These are phyloP conservation scores for Stemphylium beticola DNA, from an alignment of 2,329 filamentous ascomycete species.

Conservation along the genomic window DNA sequence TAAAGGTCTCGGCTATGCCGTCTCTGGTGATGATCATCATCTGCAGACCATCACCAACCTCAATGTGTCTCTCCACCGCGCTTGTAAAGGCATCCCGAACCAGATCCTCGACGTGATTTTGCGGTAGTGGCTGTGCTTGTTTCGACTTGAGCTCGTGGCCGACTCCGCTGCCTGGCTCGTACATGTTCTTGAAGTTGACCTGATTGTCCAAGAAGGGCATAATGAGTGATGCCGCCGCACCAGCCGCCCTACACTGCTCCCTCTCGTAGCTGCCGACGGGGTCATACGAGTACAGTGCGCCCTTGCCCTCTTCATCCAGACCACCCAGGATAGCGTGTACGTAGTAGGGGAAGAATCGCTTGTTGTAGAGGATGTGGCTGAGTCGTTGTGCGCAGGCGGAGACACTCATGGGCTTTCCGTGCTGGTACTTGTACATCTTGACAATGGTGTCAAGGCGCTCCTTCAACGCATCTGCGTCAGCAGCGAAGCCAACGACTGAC, in stretches of 20 bases:
- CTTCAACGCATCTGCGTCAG: constrained; percentile 91
- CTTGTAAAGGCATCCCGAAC: constrained; percentile 98
- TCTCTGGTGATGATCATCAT: constrained; percentile 90
- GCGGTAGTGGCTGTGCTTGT: constrained; percentile 70
- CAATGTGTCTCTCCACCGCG: constrained; percentile 97
- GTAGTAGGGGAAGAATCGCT: constrained; percentile 99
- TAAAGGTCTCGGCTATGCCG: constrained; percentile 84
- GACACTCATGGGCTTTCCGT: constrained; percentile 94
- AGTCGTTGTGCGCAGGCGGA: constrained; percentile 93
- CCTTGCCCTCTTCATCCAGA: constrained; percentile 91
- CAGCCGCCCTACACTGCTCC: constrained; percentile 92
- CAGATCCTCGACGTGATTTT: constrained; percentile 78
- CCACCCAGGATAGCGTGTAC: constrained; percentile 93
- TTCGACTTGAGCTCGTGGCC: constrained; percentile 81
- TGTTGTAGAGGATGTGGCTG: constrained; percentile 93
- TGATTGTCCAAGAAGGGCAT: constrained; percentile 99
- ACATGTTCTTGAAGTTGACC: constrained; percentile 99
- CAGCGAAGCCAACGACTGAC: constrained; percentile 93
- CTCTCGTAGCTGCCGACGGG: constrained; percentile 97
- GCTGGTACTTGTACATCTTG: constrained; percentile 99
- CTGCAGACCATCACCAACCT: constrained; percentile 95
- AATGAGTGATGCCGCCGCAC: constrained; percentile 90
- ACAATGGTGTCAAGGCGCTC: constrained; percentile 92
- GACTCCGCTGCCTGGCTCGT: constrained; percentile 81
- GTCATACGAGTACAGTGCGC: constrained; percentile 96